Evolutionary conservation across 2,329 filamentous ascomycete species (phyloP).

Genomic region (Calonectria ilicicola): DNA sequence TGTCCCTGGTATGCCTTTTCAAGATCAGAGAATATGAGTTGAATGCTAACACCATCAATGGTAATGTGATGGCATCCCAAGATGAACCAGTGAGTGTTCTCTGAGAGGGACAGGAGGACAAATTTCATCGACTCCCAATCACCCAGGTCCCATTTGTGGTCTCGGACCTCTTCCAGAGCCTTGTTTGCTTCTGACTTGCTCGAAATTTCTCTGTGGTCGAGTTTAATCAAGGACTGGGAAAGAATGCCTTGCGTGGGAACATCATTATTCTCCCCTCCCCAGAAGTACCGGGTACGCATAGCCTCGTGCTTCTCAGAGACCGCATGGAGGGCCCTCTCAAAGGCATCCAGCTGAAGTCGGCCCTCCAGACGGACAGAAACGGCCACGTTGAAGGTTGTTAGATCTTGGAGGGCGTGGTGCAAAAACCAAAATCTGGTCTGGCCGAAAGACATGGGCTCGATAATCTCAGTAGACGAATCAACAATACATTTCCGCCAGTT

Average conservation of each 20-base stretch:
- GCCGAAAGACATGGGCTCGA: conserved; percentile 51
- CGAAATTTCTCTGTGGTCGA: neutral
- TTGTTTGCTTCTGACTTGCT: neutral
- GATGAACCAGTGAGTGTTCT: neutral
- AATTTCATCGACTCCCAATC: neutral
- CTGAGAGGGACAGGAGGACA: neutral
- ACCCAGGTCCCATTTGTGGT: neutral
- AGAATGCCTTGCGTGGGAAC: neutral
- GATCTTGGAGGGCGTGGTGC: conserved; percentile 47
- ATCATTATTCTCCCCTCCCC: neutral
- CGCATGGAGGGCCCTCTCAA: neutral
- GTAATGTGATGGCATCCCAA: neutral
- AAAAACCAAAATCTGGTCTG: conserved; percentile 58
- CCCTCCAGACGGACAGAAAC: conserved; percentile 48
- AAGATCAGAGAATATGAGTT: neutral
- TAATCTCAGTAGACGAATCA: neutral
- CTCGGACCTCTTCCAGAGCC: neutral
- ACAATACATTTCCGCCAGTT: neutral
- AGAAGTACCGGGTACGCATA: neutral
- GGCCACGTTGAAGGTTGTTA: conserved; percentile 55
- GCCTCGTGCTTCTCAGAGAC: neutral
- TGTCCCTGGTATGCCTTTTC: neutral
- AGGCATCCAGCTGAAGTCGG: neutral
- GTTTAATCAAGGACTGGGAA: neutral
- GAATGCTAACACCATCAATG: neutral